phyloP scores from a whole-genome alignment of 345 rosid genomes.

The Alliaria petiolata region DNA sequence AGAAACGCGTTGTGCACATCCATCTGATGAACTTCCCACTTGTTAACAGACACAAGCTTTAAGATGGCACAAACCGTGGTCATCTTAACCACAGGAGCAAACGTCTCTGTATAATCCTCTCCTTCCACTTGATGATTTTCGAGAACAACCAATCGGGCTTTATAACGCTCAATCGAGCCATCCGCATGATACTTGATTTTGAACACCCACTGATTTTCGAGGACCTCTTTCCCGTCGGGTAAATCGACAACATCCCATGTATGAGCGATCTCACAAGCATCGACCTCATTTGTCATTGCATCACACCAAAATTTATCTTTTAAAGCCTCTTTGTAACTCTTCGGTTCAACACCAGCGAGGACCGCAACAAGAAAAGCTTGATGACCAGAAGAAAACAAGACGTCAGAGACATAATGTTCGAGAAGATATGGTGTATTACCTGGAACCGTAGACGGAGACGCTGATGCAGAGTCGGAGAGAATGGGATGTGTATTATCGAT shows the following conservation, averaged over 20 bases:
- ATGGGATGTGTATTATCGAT: neutral
- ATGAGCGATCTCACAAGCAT: too few species aligned
- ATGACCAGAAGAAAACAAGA: neutral
- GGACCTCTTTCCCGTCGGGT: neutral
- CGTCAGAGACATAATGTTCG: neutral
- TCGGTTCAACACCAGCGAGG: neutral
- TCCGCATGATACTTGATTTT: neutral
- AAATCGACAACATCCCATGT: too few species aligned
- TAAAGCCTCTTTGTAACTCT: neutral
- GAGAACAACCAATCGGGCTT: neutral
- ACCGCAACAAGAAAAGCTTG: neutral
- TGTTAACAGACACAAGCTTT: rapidly evolving
- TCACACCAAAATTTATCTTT: too few species aligned
- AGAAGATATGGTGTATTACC: neutral
- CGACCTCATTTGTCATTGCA: too few species aligned
- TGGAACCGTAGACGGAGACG: neutral
- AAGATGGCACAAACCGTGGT: neutral
- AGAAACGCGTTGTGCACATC: neutral
- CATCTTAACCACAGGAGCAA: neutral
- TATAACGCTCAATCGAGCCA: neutral
- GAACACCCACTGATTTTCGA: neutral
- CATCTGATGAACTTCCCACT: neutral
- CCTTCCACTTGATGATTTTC: neutral
- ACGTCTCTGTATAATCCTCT: neutral
- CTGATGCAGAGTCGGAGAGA: neutral